These are phyloP conservation scores for Hortiboletus rubellus DNA, from an alignment of 1,284 basidiomycete genomes.

Conservation along the genomic window DNA sequence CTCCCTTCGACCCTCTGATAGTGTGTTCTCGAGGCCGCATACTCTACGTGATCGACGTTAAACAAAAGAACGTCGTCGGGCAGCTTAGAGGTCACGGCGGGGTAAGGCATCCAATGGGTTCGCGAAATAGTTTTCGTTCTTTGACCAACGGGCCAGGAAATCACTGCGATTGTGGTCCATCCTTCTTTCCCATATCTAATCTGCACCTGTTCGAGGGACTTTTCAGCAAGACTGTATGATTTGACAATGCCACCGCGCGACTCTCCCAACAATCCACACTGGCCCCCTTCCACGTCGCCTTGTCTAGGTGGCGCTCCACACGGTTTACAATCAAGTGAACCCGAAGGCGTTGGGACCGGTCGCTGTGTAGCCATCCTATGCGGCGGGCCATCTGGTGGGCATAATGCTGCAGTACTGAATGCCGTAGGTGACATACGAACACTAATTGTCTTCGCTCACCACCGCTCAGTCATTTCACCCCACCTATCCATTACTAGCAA, in stretches of 20 bases:
- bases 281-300: constrained; percentile 51
- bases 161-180: constrained; percentile 66
- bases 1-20: constrained; percentile 53
- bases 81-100: constrained; percentile 67
- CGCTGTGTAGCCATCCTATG: constrained; percentile 62
- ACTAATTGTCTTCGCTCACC: constrained; percentile 9
- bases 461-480: constrained; percentile 61
- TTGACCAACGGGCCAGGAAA: constrained; percentile 45
- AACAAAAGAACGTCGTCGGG: constrained; percentile 41
- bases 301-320: constrained; percentile 68
- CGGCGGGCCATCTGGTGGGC: constrained; percentile 70
- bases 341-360: constrained; percentile 60
- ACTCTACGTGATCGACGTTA: constrained; percentile 53
- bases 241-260: constrained; percentile 42
- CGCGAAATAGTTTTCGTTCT: neutral
- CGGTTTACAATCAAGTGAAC: constrained; percentile 58
- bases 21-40: constrained; percentile 53
- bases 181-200: constrained; percentile 56
- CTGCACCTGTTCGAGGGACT: constrained; percentile 68
- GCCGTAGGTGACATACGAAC: constrained; percentile 46
- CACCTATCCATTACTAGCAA: constrained; percentile 61
- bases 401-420: constrained; percentile 61
- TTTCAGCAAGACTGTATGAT: constrained; percentile 64
- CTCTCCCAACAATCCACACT: constrained; percentile 51
- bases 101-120: constrained; percentile 40